Conservation (phyloP, 2,329 filamentous ascomycete genomes). For the Claviceps maximensis region DNA sequence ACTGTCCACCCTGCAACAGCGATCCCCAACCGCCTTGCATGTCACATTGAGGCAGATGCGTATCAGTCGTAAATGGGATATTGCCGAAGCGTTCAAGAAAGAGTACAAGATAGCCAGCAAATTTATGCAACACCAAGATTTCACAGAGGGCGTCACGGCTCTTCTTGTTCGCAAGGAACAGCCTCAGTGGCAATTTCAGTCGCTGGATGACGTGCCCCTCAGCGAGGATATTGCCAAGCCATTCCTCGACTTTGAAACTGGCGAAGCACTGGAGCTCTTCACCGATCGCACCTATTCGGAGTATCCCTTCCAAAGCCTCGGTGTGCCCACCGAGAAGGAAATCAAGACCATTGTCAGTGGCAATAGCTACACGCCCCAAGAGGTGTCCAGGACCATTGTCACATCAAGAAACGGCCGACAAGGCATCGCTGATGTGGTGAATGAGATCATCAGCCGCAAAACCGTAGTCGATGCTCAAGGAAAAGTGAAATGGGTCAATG, state of each 20-base stretch:
- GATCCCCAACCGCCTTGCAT: conserved; percentile 77
- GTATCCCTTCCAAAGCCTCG: conserved; percentile 61
- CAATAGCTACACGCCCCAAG: conserved; percentile 29
- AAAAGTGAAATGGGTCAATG: conserved; percentile 25
- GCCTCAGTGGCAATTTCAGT: conserved; percentile 65
- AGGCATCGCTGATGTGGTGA: conserved; percentile 54
- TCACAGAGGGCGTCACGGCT: conserved; percentile 79
- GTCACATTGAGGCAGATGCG: conserved; percentile 78
- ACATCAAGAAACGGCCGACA: conserved; percentile 48
- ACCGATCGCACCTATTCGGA: conserved; percentile 48
- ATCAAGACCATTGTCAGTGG: conserved; percentile 32
- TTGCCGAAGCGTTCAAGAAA: conserved; percentile 69
- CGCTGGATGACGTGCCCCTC: conserved; percentile 51
- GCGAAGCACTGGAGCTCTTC: conserved; percentile 44
- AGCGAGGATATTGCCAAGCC: conserved; percentile 41
- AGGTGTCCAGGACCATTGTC: conserved; percentile 53
- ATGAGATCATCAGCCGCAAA: conserved; percentile 54
- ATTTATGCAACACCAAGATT: conserved; percentile 89
- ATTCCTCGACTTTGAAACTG: conserved; percentile 51
- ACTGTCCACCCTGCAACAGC: conserved; percentile 56
- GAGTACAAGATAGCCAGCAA: conserved; percentile 73
- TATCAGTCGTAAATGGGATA: conserved; percentile 61
- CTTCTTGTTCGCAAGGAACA: conserved; percentile 57
- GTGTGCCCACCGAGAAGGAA: conserved; percentile 59
- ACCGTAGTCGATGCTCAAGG: conserved; percentile 34